Percentiles rank a stretch among this genome's conserved stretches.
phyloP scores from a whole-genome alignment of 179 eudicot species.

The Pouteria campechiana region DNA sequence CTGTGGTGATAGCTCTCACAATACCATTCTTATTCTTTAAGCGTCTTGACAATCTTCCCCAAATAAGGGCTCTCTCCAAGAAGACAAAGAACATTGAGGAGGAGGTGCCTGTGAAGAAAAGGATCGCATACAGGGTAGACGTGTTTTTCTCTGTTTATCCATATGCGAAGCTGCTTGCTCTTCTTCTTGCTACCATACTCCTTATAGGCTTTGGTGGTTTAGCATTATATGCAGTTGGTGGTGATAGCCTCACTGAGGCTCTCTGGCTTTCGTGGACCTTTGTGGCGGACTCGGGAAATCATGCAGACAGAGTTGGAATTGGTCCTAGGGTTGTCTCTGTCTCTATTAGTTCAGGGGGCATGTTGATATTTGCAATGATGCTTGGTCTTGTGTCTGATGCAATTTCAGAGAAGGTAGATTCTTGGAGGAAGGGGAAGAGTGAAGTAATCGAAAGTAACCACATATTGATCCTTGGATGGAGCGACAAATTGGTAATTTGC shows the following conservation, averaged over 20 bases:
- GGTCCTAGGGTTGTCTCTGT: constrained; percentile 86
- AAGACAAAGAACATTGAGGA: constrained; percentile 39
- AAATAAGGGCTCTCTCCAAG: constrained; percentile 32
- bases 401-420: constrained; percentile 90
- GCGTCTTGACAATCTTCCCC: constrained; percentile 55
- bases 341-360: constrained; percentile 83
- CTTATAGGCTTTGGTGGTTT: constrained; percentile 89
- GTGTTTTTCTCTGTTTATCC: constrained; percentile 92
- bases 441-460: constrained; percentile 92
- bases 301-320: constrained; percentile 81
- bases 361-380: constrained; percentile 98
- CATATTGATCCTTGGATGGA: constrained; percentile 90
- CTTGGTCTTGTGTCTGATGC: constrained; percentile 97
- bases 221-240: constrained; percentile 78
- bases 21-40: constrained; percentile 58
- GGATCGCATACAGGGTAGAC: constrained; percentile 82
- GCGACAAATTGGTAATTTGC: constrained; percentile 75
- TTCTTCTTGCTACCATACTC: constrained; percentile 75
- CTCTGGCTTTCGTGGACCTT: constrained; percentile 95
- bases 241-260: constrained; percentile 67
- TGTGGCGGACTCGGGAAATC: constrained; percentile 92
- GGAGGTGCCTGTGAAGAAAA: constrained; percentile 74
- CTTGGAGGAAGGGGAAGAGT: constrained; percentile 91
- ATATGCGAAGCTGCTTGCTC: constrained; percentile 90
- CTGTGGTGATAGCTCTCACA: constrained; percentile 44